Evolutionary conservation across 2,329 filamentous ascomycete species (phyloP).

Genomic region (Alternaria novae-zelandiae): DNA sequence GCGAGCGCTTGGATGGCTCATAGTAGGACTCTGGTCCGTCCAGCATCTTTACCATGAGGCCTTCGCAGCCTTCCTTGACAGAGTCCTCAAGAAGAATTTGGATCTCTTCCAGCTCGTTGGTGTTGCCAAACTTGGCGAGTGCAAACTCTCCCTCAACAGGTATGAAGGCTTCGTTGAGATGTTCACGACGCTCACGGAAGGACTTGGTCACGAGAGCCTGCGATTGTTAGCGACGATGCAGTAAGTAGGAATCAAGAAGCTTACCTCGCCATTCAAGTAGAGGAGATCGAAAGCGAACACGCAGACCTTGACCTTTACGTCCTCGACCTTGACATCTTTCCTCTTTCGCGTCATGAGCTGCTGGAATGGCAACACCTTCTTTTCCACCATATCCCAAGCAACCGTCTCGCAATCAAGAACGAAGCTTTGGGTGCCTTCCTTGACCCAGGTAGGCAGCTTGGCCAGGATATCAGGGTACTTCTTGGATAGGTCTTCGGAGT

Average conservation of each 20-base stretch:
- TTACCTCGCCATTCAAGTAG: conserved; percentile 84
- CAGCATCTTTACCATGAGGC: conserved; percentile 99
- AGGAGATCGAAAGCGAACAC: conserved; percentile 96
- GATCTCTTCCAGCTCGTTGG: conserved; percentile 90
- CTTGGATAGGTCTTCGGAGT: conserved; percentile 95
- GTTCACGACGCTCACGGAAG: conserved; percentile 80
- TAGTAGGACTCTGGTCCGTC: conserved; percentile 92
- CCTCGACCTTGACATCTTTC: conserved; percentile 94
- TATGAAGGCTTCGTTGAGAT: conserved; percentile 74
- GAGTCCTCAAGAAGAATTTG: conserved; percentile 91
- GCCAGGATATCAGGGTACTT: conserved; percentile 96
- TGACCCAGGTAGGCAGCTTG: conserved; percentile 89
- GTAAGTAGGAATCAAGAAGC: conserved; percentile 6
- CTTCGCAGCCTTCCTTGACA: conserved; percentile 94
- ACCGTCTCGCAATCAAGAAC: conserved; percentile 99
- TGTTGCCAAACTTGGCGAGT: conserved; percentile 86
- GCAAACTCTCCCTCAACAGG: conserved; percentile 88
- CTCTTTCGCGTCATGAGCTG: conserved; percentile 97
- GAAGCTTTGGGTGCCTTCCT: conserved; percentile 87
- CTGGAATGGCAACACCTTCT: conserved; percentile 96
- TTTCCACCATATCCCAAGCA: conserved; percentile 92
- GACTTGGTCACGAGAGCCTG: conserved; percentile 81
- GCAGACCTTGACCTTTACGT: conserved; percentile 95
- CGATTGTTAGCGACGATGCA: conserved; percentile 24
- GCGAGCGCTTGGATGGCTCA: conserved; percentile 92